Evolutionary conservation across 768 basidiomycete species (phyloP).

Genomic region (Tylopilus cervinicoccineus): DNA sequence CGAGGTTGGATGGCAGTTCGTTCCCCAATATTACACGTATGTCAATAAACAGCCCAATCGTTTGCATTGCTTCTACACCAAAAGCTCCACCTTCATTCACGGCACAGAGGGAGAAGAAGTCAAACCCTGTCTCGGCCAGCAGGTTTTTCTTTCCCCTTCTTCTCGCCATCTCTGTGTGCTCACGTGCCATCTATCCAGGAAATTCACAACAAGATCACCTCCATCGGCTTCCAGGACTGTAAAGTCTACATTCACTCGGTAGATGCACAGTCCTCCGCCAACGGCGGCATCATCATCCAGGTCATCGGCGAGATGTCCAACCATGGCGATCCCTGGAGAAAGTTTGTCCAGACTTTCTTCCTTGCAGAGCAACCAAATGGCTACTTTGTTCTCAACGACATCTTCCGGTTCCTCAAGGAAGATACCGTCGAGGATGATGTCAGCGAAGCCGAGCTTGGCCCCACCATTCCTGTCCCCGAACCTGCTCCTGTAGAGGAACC

Average conservation of each 20-base stretch:
- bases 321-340: constrained; percentile 86
- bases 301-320: constrained; percentile 99
- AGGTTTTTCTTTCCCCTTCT: constrained; percentile 50
- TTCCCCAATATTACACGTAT: constrained; percentile 98
- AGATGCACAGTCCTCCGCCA: constrained; percentile 92
- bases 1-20: constrained; percentile 99
- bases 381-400: constrained; percentile 99
- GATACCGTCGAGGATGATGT: constrained; percentile 81
- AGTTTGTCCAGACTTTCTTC: constrained; percentile 99
- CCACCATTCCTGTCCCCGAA: constrained; percentile 32
- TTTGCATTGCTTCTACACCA: constrained; percentile 98
- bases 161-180: constrained; percentile 1
- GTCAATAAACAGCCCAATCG: constrained; percentile 97
- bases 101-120: constrained; percentile 95
- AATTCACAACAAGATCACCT: constrained; percentile 94
- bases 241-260: constrained; percentile 99
- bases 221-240: constrained; percentile 92
- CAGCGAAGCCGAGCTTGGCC: constrained; percentile 42
- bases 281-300: constrained; percentile 96
- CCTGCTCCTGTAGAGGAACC: constrained; percentile 33
- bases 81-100: constrained; percentile 95
- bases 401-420: constrained; percentile 99
- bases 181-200: constrained; percentile 49
- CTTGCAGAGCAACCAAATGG: constrained; percentile 98
- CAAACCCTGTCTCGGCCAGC: constrained; percentile 87